A percentile compares a stretch with the other conserved stretches of the same genome.
Evolutionary conservation across 2,329 filamentous ascomycete genomes (phyloP).

Genomic region (Fusarium siculi): DNA sequence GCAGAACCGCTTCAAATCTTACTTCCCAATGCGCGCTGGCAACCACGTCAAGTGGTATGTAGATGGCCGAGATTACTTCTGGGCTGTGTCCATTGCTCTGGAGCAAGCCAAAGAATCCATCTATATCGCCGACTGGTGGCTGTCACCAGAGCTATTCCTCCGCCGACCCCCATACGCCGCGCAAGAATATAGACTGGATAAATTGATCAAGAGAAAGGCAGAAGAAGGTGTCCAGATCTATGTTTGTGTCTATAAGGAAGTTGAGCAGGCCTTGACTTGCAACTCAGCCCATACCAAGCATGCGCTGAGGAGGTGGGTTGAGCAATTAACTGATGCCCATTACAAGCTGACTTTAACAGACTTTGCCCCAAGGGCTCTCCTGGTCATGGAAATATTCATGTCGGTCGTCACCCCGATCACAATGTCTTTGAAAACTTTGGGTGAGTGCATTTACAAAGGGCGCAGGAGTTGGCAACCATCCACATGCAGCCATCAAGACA

Average conservation of each 20-base stretch:
- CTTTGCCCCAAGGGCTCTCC: constrained; percentile 84
- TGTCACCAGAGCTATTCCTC: constrained; percentile 88
- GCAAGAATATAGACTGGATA: constrained; percentile 88
- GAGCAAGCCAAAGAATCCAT: constrained; percentile 92
- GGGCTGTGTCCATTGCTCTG: constrained; percentile 90
- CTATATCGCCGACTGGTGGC: constrained; percentile 98
- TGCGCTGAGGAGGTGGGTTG: constrained; percentile 23
- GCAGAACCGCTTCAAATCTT: constrained; percentile 86
- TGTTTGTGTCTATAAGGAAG: constrained; percentile 91
- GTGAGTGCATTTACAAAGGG: constrained; percentile 48
- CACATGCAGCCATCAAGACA: too few species aligned
- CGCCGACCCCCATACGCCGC: constrained; percentile 84
- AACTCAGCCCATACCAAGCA: constrained; percentile 95
- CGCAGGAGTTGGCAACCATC: background rate
- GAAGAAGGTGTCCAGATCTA: constrained; percentile 96
- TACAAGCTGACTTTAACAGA: background rate
- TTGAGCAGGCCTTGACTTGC: constrained; percentile 83
- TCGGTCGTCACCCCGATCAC: constrained; percentile 94
- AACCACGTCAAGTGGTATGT: constrained; percentile 98
- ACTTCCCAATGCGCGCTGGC: constrained; percentile 84
- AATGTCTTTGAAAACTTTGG: constrained; percentile 91
- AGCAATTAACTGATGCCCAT: too few species aligned
- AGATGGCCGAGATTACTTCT: constrained; percentile 94
- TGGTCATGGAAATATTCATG: constrained; percentile 86
- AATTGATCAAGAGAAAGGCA: constrained; percentile 85